Conservation (phyloP, 345 rosid genomes). For the Hibiscus tridactylites region DNA sequence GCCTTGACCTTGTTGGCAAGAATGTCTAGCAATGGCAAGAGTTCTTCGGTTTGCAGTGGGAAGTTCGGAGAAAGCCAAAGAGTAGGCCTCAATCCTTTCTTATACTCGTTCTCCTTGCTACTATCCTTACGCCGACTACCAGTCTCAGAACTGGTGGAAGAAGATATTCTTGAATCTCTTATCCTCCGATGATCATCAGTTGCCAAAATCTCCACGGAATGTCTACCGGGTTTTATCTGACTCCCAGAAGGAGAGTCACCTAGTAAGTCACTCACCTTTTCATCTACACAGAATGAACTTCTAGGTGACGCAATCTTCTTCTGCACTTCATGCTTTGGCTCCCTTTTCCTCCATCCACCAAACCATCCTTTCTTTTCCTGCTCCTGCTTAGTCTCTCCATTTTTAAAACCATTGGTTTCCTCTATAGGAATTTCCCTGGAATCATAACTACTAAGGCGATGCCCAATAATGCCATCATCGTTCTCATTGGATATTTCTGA, state of each 20-base stretch:
- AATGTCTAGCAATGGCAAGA: constrained; percentile 94
- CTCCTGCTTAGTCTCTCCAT: constrained; percentile 53
- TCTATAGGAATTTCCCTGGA: constrained; percentile 80
- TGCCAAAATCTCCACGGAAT: constrained; percentile 62
- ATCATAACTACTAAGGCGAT: constrained; percentile 68
- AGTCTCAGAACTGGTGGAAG: constrained; percentile 39
- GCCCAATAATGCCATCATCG: constrained; percentile 45
- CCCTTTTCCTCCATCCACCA: constrained; percentile 89
- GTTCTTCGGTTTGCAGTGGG: constrained; percentile 87
- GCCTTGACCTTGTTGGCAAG: constrained; percentile 98
- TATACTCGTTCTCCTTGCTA: constrained; percentile 78
- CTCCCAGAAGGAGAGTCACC: constrained; percentile 58
- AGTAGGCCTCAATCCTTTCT: constrained; percentile 88
- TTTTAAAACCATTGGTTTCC: constrained; percentile 38
- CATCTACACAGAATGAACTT: constrained; percentile 77
- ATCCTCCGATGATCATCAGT: constrained; percentile 59
- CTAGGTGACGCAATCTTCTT: constrained; percentile 61
- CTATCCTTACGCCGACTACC: constrained; percentile 51
- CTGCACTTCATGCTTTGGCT: constrained; percentile 51
- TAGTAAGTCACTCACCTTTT: constrained; percentile 75
- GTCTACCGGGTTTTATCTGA: constrained; percentile 75
- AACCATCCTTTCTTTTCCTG: constrained; percentile 95
- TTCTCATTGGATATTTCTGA: constrained; percentile 47
- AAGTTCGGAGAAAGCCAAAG: constrained; percentile 90
- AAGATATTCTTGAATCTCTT: constrained; percentile 43